Conservation (phyloP, 495 filamentous ascomycete genomes). For the Aspergillus bridgeri region DNA sequence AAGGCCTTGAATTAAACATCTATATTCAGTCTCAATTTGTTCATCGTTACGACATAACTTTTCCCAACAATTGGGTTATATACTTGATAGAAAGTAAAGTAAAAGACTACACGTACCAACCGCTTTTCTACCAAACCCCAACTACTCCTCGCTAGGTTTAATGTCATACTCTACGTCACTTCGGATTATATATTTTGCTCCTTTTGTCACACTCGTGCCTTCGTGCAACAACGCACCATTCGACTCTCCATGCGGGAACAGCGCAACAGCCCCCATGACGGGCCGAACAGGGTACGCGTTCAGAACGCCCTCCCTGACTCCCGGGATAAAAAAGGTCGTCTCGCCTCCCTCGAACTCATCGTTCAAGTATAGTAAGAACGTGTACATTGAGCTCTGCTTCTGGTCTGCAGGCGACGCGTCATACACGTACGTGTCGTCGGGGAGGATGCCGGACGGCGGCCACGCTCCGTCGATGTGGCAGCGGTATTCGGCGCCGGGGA, state of each 20-base stretch:
- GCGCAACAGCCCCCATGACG: conserved; percentile 40
- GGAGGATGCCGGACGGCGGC: conserved; percentile 36
- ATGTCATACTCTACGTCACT: conserved; percentile 42
- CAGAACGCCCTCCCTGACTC: conserved; percentile 30
- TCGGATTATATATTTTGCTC: conserved; percentile 40
- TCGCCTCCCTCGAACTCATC: conserved; percentile 42
- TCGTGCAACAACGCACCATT: conserved; percentile 40
- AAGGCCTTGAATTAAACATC: too few relatives aligned
- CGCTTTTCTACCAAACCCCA: too few relatives aligned
- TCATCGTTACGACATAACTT: too few relatives aligned
- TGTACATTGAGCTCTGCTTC: conserved; percentile 40
- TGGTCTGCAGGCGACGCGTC: conserved; percentile 35
- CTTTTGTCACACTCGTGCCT: conserved; percentile 36
- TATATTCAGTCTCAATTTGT: too few relatives aligned
- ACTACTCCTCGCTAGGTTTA: conserved; percentile 20
- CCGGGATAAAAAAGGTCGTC: conserved; percentile 39
- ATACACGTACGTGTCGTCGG: conserved; percentile 36
- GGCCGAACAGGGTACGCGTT: conserved; percentile 39
- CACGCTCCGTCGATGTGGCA: conserved; percentile 41
- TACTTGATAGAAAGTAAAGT: too few relatives aligned
- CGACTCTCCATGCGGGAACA: conserved; percentile 38
- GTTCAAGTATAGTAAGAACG: conserved; percentile 38
- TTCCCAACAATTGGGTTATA: too few relatives aligned
- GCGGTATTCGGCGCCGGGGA: conserved; percentile 37
- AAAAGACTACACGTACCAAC: too few relatives aligned